These are phyloP conservation scores for Oryza nivara DNA, from an alignment of 176 grass and related monocot genomes.

Conservation along the genomic window DNA sequence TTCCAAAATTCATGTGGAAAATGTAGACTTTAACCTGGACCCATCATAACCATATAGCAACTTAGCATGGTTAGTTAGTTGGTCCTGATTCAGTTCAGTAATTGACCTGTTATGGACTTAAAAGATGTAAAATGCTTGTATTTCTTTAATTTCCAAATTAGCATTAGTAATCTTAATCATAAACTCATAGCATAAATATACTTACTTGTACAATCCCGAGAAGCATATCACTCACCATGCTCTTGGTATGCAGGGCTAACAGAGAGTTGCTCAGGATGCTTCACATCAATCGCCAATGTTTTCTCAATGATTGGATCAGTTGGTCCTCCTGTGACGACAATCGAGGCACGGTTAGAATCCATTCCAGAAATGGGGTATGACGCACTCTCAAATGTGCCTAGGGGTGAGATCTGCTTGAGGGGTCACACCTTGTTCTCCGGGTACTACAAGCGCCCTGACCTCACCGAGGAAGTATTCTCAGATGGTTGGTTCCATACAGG, in stretches of 20 bases:
- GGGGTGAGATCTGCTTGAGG: conserved; percentile 96
- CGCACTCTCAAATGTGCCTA: conserved; percentile 57
- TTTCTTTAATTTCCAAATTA: neutral
- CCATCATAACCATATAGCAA: conserved; percentile 6
- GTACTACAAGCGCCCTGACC: conserved; percentile 82
- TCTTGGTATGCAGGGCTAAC: conserved; percentile 72
- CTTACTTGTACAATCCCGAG: neutral
- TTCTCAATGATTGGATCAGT: conserved; percentile 87
- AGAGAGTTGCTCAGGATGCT: conserved; percentile 86
- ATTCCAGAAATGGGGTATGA: conserved; percentile 90
- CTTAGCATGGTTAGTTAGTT: neutral
- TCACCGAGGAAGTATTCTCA: conserved; percentile 65
- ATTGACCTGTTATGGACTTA: neutral
- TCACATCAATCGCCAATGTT: conserved; percentile 82
- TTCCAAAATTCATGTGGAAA: neutral
- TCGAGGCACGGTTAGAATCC: conserved; percentile 74
- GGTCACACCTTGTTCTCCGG: conserved; percentile 85
- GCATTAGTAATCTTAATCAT: neutral
- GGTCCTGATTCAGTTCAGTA: neutral
- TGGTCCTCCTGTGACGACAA: conserved; percentile 73
- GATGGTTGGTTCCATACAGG: conserved; percentile 98
- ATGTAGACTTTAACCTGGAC: neutral
- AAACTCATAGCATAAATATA: neutral
- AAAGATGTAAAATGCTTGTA: neutral
- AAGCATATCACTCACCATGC: neutral